Evolutionary conservation across 2,329 filamentous ascomycete species (phyloP), one percentile per base, ranked within the genome.

Genomic region (Clonostachys rhizophaga): DNA sequence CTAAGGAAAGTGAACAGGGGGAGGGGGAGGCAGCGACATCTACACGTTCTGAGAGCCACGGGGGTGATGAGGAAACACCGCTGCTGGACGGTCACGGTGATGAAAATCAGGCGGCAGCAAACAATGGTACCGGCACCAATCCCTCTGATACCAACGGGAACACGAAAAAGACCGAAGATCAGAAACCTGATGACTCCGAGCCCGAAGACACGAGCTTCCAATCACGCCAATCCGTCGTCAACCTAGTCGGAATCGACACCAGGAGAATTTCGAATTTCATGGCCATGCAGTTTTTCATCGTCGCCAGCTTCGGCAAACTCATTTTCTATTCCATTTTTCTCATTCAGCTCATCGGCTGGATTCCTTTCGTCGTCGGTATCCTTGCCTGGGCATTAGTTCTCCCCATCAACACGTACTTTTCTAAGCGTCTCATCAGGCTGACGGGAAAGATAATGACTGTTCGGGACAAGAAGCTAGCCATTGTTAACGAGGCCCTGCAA

Each of bases 191-290:
- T 53, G 78, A 84, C 64, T 47, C 59, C 4, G 48, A 58, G 63
- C 50, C 60, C 4, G 65, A 63, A 9, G 55, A 58, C 12, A 54
- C 58, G 17, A 60, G 55, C 37, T 53, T 67, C 41, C 66, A 70
- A 46, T 78, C 79, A 24, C 74, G 77, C 51, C 88, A 92, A 64
- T 83, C 79, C 47, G 86, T 86, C 5, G 83, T 91, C 47, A 92
- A 91, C 60, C 71, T 91, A 35, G 83, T 91, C 42, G 87, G 86
- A n/a, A 83, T 91, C 11, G 88, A 92, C 61, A 72, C 81, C 8
- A 81, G 82, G 52, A 79, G 87, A 37, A 74, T 92, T 40, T 72
- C 84, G 0, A 81, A 87, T 46, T 89, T 90, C 58, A 72, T 74
- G n/a, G 71, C 78, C 5, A 86, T 76, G 58, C 84, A 86, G 54